Evolutionary conservation across 345 rosid species (phyloP), one percentile per base, ranked within the genome.

Genomic region (Mallotus nudiflorus): DNA sequence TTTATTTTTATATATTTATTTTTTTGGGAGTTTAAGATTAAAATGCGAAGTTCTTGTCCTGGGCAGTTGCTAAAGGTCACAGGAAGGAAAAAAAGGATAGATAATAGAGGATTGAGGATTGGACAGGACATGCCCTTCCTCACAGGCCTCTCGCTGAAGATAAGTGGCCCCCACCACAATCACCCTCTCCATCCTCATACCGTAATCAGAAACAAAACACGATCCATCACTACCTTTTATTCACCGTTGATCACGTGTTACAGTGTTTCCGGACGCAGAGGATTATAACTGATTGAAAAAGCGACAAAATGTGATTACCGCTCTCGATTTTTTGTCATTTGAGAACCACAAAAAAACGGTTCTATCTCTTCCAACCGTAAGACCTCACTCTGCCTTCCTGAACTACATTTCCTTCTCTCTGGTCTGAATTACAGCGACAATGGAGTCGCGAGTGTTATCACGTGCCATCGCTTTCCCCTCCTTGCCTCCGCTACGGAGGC

Each of bases 401-500:
- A 37, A 54, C 5, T 59, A 53, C 75, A 66, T 71, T 67, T 82
- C 69, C 48, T 40, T n/a, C 51, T 55, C 63, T 16, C 66, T 53
- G 51, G 72, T 18, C 58, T 52, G 19, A 9, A 5, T 16, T 33
- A 20, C 35, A 51, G 29, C 79, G 52, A 35, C 80, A 51, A 90
- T 93, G 97, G 98, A 93, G 78, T 91, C 96, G 78, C 89, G 94
- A 83, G 84, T 89, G 70, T 70, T 93, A 44, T 81, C 94, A 68
- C 90, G 88, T 83, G 83, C 92, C 71, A 69, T 90, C 77, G 35
- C 78, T 14, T 22, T 85, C 76, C 22, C 82, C 49, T 82, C 86
- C 53, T 8, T 80, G 14, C 85, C 96, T 45, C 77, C 25, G 49
- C 70, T 85, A 39, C 76, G 77, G 39, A 56, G 71, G 56, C 76